Base-by-base conservation (phyloP, 2,329 filamentous ascomycete species). In the Cryoendolithus antarcticus region DNA sequence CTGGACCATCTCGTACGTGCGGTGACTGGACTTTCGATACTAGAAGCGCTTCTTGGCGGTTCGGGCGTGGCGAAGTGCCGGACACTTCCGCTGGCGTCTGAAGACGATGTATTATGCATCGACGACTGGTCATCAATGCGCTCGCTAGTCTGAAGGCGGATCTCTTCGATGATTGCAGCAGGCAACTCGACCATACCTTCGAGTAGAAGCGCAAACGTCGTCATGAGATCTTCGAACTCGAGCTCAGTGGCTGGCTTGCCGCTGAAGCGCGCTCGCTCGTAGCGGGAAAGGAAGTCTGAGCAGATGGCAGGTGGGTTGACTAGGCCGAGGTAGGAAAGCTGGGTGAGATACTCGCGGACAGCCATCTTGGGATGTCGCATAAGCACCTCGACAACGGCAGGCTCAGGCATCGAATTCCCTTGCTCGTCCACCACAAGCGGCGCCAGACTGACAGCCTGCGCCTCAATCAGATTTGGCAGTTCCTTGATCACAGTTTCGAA, bases 381-480 rank as follows among this genome's bases (percentile, higher is more conserved):
- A 5, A 96, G 70, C 9, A 88, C 61, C 4, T 73, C 74, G 5
- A 88, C 74, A 1, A 83, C 76, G 60, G 59, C 11, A 54, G 51
- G 29, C 42, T 58, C 55, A 9, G 39, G 50, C 3, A 21, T 21
- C 19, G 19, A 21, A 21, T 6, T 21, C 49, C 6, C 44, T 34
- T 3, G 32, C 9, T 29, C 48, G 29, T 45, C 49, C 44, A 56
- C 58, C 52, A 21, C 19, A 21, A 21, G 19, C 47, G 80, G 85
- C 0, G 82, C 85, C 29, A 94, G 72, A 0, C 84, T 86, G n/a
- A 95, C 76, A 1, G 86, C 89, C 59, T 89, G 89, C 7, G 85
- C 89, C 64, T 96, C 89, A 46, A 96, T 83, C 21, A 96, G 70
- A 55, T 93, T 81, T 1, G 88, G 85, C 15, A 98, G 69, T 60